Base-by-base conservation (phyloP, 768 basidiomycete species). In the Tulasnella sp. region DNA sequence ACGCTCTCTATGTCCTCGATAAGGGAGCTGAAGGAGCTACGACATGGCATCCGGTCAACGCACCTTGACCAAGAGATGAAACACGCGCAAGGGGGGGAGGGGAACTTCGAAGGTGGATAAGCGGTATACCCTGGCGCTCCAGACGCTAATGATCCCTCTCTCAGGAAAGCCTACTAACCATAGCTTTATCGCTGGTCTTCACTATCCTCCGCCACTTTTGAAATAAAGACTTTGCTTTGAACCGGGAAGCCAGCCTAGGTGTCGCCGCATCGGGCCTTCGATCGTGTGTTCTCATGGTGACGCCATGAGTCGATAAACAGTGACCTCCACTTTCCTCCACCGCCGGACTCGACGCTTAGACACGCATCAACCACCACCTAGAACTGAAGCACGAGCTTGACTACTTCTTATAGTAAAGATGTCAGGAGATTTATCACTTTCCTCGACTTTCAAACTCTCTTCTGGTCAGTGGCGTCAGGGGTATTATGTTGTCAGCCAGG, bases 41-140 rank as follows among this genome's bases (percentile, higher is more conserved):
- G 67, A 91, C 88, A 79, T 97, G 95, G 96, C 94, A 97, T 82
- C 94, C 94, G 7, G 88, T 95, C 40, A 87, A 92, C 80, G 83
- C 80, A 5, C 77, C 80, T 40, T 82, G 55, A 78, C n/a, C 18
- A 18, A 46, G 37, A 39, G 11, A n/a, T 40, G 18, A 7, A 0
- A 74, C 29, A 1, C 16, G 46, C 15, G 46, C 46, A 20, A 20
- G 11, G 16, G 15, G 16, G 5, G 46, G 16, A 46, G 11, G 5
- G 46, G 46, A 18, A 48, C 46, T 48, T 15, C 6, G 51, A 51
- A 51, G 48, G 51, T 51, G 51, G 5, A 20, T 51, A 51, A n/a
- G 3, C 51, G 23, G 51, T 13, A n/a, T 20, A 51, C 7, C 51
- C 5, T 51, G 51, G n/a, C 23, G 20, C n/a, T 51, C 51, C 23